A percentile compares a stretch with the other conserved stretches of the same genome.
phyloP scores from a whole-genome alignment of 2,329 filamentous ascomycete species.

The Colletotrichum viniferum region DNA sequence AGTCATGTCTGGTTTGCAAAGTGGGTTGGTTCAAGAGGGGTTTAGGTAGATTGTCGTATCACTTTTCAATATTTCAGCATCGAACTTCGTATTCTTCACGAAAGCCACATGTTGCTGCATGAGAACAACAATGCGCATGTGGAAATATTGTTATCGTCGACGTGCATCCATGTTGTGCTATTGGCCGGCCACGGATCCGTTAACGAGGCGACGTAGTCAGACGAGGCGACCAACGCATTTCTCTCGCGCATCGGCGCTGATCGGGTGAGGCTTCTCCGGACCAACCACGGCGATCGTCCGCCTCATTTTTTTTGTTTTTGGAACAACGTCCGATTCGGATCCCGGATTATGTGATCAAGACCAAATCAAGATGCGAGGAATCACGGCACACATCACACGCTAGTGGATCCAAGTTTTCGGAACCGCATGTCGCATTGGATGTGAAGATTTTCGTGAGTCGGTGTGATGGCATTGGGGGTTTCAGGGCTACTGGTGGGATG shows the following conservation, averaged over 20 bases:
- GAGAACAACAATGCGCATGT: neutral
- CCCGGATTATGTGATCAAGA: neutral
- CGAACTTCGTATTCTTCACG: neutral
- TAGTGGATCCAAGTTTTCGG: neutral
- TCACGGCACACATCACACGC: neutral
- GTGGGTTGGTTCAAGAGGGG: neutral
- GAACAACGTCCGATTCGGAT: neutral
- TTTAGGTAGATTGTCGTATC: neutral
- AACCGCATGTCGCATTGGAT: neutral
- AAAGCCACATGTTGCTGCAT: neutral
- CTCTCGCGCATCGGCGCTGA: neutral
- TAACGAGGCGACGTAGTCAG: neutral
- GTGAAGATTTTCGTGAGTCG: neutral
- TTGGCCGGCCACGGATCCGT: neutral
- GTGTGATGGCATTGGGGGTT: neutral
- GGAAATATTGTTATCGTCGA: neutral
- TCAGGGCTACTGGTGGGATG: neutral
- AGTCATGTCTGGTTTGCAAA: neutral
- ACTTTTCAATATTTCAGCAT: neutral
- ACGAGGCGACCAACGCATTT: neutral
- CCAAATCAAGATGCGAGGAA: neutral
- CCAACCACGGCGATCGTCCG: neutral
- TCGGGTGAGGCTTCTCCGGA: neutral
- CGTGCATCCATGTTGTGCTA: neutral
- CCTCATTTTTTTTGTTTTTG: neutral